Percentiles rank a stretch among this genome's conserved stretches.
These are phyloP conservation scores for Middelhovenomyces tepae DNA, from an alignment of 805 yeast genomes.

Conservation along the genomic window DNA sequence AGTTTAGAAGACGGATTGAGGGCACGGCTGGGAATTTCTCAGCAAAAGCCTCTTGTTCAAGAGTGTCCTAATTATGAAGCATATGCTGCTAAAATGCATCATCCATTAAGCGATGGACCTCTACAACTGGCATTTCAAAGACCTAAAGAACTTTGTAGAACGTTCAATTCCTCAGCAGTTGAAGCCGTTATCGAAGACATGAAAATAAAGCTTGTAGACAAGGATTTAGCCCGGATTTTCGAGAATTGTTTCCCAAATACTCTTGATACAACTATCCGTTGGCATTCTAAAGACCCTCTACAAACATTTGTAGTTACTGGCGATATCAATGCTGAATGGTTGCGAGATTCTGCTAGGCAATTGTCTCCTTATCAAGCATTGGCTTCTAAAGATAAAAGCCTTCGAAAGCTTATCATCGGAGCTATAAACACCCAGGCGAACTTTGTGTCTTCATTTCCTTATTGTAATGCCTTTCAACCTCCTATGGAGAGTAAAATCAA, in stretches of 20 bases:
- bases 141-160: constrained; percentile 64
- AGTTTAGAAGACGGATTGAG: constrained; percentile 3
- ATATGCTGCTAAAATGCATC: constrained; percentile 47
- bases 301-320: constrained; percentile 81
- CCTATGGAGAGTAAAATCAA: constrained; percentile 40
- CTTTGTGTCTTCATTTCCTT: constrained; percentile 55
- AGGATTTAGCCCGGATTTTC: constrained; percentile 62
- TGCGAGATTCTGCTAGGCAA: constrained; percentile 80
- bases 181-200: constrained; percentile 52
- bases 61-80: constrained; percentile 55
- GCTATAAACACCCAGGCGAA: constrained; percentile 75
- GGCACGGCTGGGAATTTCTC: not conserved
- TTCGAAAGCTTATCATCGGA: constrained; percentile 54
- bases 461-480: constrained; percentile 89
- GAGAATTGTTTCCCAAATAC: constrained; percentile 86
- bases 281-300: constrained; percentile 47
- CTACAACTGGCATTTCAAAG: constrained; percentile 61
- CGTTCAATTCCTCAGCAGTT: constrained; percentile 54
- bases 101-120: constrained; percentile 51
- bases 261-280: constrained; percentile 74
- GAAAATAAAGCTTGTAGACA: constrained; percentile 40
- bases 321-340: constrained; percentile 91
- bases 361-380: constrained; percentile 65
- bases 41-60: constrained; percentile 1
- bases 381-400: constrained; percentile 39